These are phyloP conservation scores for Pharnaceum exiguum DNA, from an alignment of 148 eudicot genomes.

Conservation along the genomic window DNA sequence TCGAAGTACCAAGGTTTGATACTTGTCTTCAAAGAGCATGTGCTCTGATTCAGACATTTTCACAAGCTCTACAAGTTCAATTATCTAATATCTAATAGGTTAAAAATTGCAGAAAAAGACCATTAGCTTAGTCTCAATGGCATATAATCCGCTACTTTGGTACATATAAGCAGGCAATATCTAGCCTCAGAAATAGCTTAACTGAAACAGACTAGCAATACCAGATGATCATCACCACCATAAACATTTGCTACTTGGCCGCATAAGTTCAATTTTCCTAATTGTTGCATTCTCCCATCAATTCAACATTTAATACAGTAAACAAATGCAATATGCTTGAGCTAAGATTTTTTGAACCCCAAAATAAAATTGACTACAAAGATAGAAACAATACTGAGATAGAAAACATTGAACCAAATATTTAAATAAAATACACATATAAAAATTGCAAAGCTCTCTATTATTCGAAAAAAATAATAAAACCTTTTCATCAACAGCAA, in stretches of 20 bases:
- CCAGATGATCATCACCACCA: background rate
- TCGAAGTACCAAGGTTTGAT: no score
- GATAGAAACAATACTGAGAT: background rate
- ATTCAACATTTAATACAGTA: no score
- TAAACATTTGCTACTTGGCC: background rate
- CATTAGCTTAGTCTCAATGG: no score
- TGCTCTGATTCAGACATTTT: no score
- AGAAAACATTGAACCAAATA: background rate
- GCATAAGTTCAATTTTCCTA: background rate
- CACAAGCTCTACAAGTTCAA: no score
- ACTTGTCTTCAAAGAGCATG: no score
- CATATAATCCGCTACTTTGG: background rate
- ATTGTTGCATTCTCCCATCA: background rate
- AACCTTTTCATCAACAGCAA: slow-evolving; percentile 83
- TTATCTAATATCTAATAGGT: no score
- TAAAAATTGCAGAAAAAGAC: no score
- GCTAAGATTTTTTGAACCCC: no score
- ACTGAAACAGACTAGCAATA: background rate
- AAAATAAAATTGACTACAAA: no score
- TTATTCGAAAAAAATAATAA: slow-evolving; percentile 2
- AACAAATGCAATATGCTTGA: no score
- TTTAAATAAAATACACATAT: no score
- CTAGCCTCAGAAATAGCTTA: background rate
- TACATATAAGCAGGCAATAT: background rate
- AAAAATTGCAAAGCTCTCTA: background rate